Evolutionary conservation across 371 early-diverging fungal species (phyloP).

Genomic region (Apophysomyces elegans): DNA sequence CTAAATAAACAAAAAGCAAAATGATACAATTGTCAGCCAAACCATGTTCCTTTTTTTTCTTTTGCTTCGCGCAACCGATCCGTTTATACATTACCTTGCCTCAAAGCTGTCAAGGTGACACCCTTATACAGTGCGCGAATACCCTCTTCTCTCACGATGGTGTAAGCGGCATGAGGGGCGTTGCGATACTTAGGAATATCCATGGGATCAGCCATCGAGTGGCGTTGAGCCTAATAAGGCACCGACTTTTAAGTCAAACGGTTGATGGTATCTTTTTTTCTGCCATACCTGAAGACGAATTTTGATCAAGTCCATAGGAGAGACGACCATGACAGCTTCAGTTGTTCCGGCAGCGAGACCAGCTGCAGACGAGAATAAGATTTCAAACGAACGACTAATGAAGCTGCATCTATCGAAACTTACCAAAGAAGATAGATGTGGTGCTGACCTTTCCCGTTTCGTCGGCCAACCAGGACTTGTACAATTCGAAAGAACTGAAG

Average conservation of each 20-base stretch:
- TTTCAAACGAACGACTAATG: neutral
- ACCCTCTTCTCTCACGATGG: conserved; percentile 94
- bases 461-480: conserved; percentile 85
- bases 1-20: conserved; percentile 36
- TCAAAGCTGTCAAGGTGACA: conserved; percentile 90
- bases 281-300: conserved; percentile 82
- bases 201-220: conserved; percentile 95
- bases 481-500: conserved; percentile 94
- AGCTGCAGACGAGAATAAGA: conserved; percentile 51
- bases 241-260: neutral
- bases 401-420: conserved; percentile 19
- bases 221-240: conserved; percentile 77
- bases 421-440: conserved; percentile 82
- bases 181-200: conserved; percentile 97
- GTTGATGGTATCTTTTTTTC: neutral
- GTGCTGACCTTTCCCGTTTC: conserved; percentile 71
- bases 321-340: conserved; percentile 97
- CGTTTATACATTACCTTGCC: conserved; percentile 76
- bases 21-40: conserved; percentile 2
- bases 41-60: neutral
- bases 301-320: conserved; percentile 97
- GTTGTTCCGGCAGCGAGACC: conserved; percentile 96
- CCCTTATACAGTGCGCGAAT: conserved; percentile 93
- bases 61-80: conserved; percentile 5
- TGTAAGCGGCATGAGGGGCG: conserved; percentile 91